Base-by-base conservation (phyloP, 345 rosid species). In the Raphanus raphanistrum region DNA sequence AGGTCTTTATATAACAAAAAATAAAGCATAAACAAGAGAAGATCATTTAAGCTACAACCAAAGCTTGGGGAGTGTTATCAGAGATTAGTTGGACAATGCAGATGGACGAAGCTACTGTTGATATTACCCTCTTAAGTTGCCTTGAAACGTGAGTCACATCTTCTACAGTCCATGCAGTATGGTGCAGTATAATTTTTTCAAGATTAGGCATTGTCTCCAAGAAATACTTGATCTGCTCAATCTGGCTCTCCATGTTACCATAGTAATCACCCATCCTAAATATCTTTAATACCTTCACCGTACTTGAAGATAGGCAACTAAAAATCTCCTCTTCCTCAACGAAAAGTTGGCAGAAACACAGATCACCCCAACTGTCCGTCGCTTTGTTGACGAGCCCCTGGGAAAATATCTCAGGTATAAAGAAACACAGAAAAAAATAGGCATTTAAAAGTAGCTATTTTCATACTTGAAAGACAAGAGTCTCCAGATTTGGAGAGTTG, bases 151-250 rank as follows among this genome's bases (percentile, higher is more conserved):
- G 4, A 28, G 31, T 28, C 31, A 28, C 21, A 21, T 21, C 21
- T 21, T 21, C 21, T 21, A 21, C 21, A 21, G 21, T 21, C 21
- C 21, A 21, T 21, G 21, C 21, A 21, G 21, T 21, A 21, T 21
- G 21, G 21, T 21, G 21, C 21, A 21, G 21, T 21, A 21, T 21
- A 21, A 63, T 0, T 0, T 73, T 4, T 10, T 73, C 77, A 63
- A 73, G 76, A 63, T 31, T 45, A 1, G 61, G 76, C 69, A 72
- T 72, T 11, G n/a, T 62, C 61, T 72, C 48, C 29, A 72, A 8
- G 16, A 72, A 72, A 0, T 62, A 5, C 59, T 29, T 45, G 8
- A 72, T 5, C 16, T 72, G 60, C 61, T 43, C 21, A 16, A 5
- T 26, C 66, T 71, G 17, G 35, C 41, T 10, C 59, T 16, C 58